A percentile compares a stretch with the other conserved stretches of the same genome.
Conservation (phyloP, 306 rosid genomes). For the Cucumis cinereus region DNA sequence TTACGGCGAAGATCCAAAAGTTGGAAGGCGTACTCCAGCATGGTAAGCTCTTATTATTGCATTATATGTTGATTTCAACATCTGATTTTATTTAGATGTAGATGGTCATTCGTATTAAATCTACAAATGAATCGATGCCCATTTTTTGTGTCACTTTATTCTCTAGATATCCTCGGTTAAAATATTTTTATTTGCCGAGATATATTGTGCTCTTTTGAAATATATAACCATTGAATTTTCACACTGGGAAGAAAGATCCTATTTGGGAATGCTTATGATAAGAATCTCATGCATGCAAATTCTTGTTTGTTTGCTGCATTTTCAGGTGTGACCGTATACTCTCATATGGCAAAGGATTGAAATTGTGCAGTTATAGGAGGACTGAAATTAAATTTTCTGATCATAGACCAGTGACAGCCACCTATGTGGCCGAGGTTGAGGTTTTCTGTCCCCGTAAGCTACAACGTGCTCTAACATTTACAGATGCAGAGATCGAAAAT, state of each 20-base stretch:
- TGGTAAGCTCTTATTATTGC: conserved; percentile 47
- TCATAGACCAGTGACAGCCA: conserved; percentile 90
- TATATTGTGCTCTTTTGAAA: background rate
- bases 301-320: background rate
- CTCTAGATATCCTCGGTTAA: background rate
- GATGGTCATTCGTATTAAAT: background rate
- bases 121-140: background rate
- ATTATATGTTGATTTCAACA: background rate
- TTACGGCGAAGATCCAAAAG: conserved; percentile 65
- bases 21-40: conserved; percentile 72
- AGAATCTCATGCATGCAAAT: background rate
- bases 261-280: background rate
- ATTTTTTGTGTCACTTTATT: background rate
- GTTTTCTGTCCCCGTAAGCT: conserved; percentile 66
- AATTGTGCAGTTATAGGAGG: conserved; percentile 50
- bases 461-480: conserved; percentile 66
- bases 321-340: conserved; percentile 96
- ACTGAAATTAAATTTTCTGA: conserved; percentile 64
- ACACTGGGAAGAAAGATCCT: background rate
- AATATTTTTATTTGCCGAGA: background rate
- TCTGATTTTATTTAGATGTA: background rate
- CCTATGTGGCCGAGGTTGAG: conserved; percentile 73
- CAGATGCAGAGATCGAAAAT: conserved; percentile 76
- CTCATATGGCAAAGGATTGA: conserved; percentile 74
- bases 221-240: background rate